A percentile compares a stretch with the other conserved stretches of the same genome.
Conservation (phyloP, 2,329 filamentous ascomycete genomes). For the Diaporthe ilicicola region DNA sequence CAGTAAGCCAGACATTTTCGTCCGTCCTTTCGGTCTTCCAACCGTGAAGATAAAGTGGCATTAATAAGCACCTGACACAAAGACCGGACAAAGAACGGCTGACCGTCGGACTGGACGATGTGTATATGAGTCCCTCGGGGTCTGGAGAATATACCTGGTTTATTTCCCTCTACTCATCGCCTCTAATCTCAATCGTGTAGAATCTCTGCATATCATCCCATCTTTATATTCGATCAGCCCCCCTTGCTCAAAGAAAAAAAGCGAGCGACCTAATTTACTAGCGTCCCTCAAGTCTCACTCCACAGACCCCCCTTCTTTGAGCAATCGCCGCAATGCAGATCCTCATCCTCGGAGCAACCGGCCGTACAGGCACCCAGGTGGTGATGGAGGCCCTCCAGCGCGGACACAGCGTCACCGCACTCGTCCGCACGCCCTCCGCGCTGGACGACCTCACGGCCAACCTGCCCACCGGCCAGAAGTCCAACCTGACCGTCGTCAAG, state of each 20-base stretch:
- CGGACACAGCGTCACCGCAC: constrained; percentile 48
- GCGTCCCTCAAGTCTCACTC: too few relatives aligned
- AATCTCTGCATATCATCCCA: background rate
- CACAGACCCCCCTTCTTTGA: background rate
- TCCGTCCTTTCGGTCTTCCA: background rate
- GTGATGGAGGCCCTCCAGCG: constrained; percentile 49
- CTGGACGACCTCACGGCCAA: constrained; percentile 38
- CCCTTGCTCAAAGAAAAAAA: too few relatives aligned
- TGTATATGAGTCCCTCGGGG: background rate
- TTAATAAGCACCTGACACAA: background rate
- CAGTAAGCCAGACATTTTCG: background rate
- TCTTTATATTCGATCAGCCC: background rate
- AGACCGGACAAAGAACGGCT: background rate
- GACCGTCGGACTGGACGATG: background rate
- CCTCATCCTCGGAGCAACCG: constrained; percentile 52
- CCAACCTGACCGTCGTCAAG: background rate
- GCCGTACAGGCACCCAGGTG: constrained; percentile 53
- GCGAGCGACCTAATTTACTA: background rate
- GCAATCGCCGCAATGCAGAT: constrained; percentile 44
- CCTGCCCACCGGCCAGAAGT: background rate
- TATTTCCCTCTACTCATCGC: background rate
- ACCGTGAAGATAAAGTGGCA: background rate
- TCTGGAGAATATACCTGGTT: background rate
- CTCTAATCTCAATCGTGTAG: background rate
- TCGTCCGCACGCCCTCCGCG: constrained; percentile 44